phyloP scores from a whole-genome alignment of 208 protist genomes.

The Trypanosoma cruzi region DNA sequence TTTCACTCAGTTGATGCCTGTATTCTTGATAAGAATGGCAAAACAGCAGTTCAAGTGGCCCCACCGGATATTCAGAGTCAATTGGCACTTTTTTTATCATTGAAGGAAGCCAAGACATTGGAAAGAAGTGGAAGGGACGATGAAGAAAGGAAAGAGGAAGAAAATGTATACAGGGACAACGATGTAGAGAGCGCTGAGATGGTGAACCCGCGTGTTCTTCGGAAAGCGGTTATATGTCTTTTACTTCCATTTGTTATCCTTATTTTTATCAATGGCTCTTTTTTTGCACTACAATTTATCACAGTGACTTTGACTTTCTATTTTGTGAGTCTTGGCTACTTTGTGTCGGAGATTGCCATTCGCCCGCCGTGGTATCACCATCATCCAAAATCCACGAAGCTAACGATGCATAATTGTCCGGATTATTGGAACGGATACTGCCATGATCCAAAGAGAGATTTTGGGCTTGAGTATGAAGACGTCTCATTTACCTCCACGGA shows the following conservation, averaged over 20 bases:
- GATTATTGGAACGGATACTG: conserved; percentile 92
- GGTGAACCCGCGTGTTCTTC: conserved; percentile 76
- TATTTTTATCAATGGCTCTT: conserved; percentile 76
- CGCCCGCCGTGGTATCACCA: conserved; percentile 92
- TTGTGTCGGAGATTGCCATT: conserved; percentile 89
- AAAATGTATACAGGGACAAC: conserved; percentile 55
- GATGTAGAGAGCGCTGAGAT: conserved; percentile 61
- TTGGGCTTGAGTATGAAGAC: conserved; percentile 80
- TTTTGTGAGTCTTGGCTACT: conserved; percentile 77
- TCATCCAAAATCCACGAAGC: conserved; percentile 48
- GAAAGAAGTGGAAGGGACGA: conserved; percentile 23
- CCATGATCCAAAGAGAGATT: conserved; percentile 83
- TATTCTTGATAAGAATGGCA: conserved; percentile 50
- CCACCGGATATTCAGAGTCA: conserved; percentile 33
- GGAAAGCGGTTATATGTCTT: conserved; percentile 63
- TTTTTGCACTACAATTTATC: conserved; percentile 76
- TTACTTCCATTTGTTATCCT: conserved; percentile 73
- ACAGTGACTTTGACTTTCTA: conserved; percentile 69
- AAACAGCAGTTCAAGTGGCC: conserved; percentile 59
- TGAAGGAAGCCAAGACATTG: conserved; percentile 41
- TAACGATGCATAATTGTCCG: conserved; percentile 67
- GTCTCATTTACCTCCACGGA: conserved; percentile 77
- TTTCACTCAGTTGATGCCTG: conserved; percentile 45
- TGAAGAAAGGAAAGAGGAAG: conserved; percentile 35
- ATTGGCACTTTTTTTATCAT: conserved; percentile 63